Percentiles rank a stretch among this genome's conserved stretches.
Conservation (phyloP, 106 monocot genomes). For the Phalaenopsis equestris region DNA sequence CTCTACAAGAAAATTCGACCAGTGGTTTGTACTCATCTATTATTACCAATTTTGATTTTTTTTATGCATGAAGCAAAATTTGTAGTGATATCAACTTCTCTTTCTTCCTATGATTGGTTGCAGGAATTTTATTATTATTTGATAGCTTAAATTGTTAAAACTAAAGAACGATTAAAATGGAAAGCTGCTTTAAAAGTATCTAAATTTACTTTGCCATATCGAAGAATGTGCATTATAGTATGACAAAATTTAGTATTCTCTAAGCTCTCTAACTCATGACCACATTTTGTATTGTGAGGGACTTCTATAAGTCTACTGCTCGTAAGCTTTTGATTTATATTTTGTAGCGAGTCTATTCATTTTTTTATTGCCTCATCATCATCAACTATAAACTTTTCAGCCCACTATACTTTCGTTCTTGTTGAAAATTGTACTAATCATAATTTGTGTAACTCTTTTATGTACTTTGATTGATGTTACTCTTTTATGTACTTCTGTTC, state of each 20-base stretch:
- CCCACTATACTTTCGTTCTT: too few relatives aligned
- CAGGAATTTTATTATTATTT: background rate
- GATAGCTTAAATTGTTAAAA: background rate
- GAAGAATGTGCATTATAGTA: background rate
- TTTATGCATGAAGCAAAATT: background rate
- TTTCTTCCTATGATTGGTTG: background rate
- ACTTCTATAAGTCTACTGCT: background rate
- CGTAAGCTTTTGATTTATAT: background rate
- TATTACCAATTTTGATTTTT: background rate
- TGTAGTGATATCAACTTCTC: background rate
- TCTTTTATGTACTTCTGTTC: background rate
- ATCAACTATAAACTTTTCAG: background rate
- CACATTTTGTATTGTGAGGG: background rate
- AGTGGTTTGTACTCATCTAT: slow-evolving; percentile 49
- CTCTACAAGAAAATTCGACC: slow-evolving; percentile 95
- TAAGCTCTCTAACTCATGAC: background rate
- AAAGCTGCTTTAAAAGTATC: background rate
- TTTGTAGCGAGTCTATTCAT: background rate
- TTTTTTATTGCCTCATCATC: background rate
- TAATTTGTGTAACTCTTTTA: background rate
- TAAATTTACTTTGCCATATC: background rate
- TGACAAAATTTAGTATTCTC: background rate
- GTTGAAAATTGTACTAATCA: too few relatives aligned
- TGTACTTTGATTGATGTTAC: background rate
- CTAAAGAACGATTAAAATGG: background rate